Base-by-base conservation (phyloP, 108 stramenopile genomes). In the Skeletonema tropicum region DNA sequence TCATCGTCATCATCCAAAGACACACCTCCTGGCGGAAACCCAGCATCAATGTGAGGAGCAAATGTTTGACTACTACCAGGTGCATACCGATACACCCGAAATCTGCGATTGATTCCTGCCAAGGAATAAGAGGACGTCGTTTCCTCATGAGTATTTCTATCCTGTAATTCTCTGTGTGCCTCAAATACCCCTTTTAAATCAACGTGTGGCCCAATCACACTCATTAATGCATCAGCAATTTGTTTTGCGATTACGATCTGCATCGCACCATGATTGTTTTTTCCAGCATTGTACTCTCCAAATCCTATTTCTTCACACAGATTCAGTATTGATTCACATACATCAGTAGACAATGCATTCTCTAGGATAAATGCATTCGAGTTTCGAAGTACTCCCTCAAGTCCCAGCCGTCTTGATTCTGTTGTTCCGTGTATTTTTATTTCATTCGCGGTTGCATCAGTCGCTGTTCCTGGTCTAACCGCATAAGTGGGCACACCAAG, bases 11-110 rank as follows among this genome's bases (percentile, higher is more conserved):
- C 75, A 21, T 84, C 76, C 9, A 89, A 68, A 7, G 91, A 89
- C 13, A 90, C 35, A 2, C 89, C 90, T 8, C 91, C 90, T 4
- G 91, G 91, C 11, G 94, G 88, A 79, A 95, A 96, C 0, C 91
- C 95, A 21, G 92, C 91, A 84, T 96, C 95, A 71, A 96, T 90
- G 65, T 96, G 95, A 17, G 95, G 91, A 59, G 90, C 84, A 83
- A 96, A 96, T 5, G 75, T 73, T 80, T 96, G 86, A 0, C 73
- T 29, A 3, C 83, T 73, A 62, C 72, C 73, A 7, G 88, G 73
- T 17, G 71, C 83, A 68, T 96, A 96, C 30, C 88, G 77, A 80
- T 96, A 96, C 8, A 96, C 71, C 15, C 95, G 68, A 71, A 87
- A 90, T 39, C 95, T 84, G 36, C 88, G 80, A 77, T 94, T 96